Evolutionary conservation across 2,329 filamentous ascomycete genomes (phyloP), one percentile per base, ranked within the genome.

Genomic region (Penicillium sp.): DNA sequence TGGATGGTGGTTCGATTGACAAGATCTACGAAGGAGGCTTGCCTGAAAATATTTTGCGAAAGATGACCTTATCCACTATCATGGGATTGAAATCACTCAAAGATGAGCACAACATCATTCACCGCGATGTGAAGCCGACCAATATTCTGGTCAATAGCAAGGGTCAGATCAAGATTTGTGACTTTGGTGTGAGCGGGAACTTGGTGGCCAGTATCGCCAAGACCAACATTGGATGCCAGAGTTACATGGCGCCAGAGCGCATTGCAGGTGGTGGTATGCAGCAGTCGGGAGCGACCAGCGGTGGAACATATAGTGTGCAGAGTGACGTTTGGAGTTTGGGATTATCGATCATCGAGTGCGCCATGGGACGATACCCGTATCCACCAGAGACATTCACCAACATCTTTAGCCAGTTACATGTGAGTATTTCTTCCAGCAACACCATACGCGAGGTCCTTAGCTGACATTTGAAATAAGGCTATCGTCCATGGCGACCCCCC

Each of bases 81-180:
- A 90, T 93, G 83, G 95, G 95, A 0, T 81, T 99, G 60, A 98
- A 96, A 78, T 87, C 88, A 21, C 79, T 99, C 59, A 99, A 99
- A 74, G 95, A 99, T 61, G 92, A 97, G 60, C 95, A 99, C 80
- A 98, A 96, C 77, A 99, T 99, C 76, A 99, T 99, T 64, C 95
- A 99, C 73, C 89, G 95, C 63, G 95, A 99, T 71, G 95, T 99
- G 63, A 99, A 99, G 75, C 95, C 95, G 1, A 99, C 95, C n/a
- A 99, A 99, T 69, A 97, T 99, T 58, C 82, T 99, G 1, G 87
- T 91, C 74, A 99, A 98, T 75, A 90, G 88, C 2, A 84, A 84
- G 43, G 95, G 95, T 1, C 92, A 97, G 71, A 84, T 98, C 80
- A 99, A 99, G 78, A 96, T 99, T 56, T 99, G 95, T 76, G 95